Base-by-base conservation (phyloP, 2,329 filamentous ascomycete species). In the Claviceps fusiformis region DNA sequence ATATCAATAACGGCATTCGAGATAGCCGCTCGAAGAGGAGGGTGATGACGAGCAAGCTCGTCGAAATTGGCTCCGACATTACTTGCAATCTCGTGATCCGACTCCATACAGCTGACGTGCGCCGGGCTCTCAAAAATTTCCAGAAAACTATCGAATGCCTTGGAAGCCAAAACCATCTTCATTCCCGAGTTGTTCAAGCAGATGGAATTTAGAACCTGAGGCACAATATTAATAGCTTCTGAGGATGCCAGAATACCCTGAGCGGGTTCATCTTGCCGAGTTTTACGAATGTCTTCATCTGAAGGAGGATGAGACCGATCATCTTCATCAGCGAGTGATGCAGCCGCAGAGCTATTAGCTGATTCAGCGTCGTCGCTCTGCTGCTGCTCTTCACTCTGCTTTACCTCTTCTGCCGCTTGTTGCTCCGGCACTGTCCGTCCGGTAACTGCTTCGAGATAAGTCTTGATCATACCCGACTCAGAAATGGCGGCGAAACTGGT, bases 401-500 rank as follows among this genome's bases (percentile, higher is more conserved):
- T 69, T 66, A 60, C 58, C 17, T 63, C 61, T 29, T 67, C 60
- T 37, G 64, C 59, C 39, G 64, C 59, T 45, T 46, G 56, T 27
- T 62, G 56, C 24, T 66, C 65, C 1, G 70, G 63, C 5, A 82
- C 66, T 5, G 71, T 63, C 31, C 71, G 73, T 5, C 79, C 76
- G 1, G 83, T 95, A 54, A 97, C 80, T 3, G 91, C 83, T 68
- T 92, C 85, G 15, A 99, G 76, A 56, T 96, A 86, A 53, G 84
- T 88, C 66, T 86, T 86, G 63, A 93, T 91, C 62, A 98, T 79
- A 27, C 90, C 90, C 52, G 93, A 92, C 71, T 99, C 93, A 15
- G 89, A 89, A 60, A 99, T 93, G 29, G 95, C 89, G 33, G 89
- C 86, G 67, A 95, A 98, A 68, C 93, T 98, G 0, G 93, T 98